phyloP scores from a whole-genome alignment of 805 yeast genomes.

The Suhomyces faveliae region DNA sequence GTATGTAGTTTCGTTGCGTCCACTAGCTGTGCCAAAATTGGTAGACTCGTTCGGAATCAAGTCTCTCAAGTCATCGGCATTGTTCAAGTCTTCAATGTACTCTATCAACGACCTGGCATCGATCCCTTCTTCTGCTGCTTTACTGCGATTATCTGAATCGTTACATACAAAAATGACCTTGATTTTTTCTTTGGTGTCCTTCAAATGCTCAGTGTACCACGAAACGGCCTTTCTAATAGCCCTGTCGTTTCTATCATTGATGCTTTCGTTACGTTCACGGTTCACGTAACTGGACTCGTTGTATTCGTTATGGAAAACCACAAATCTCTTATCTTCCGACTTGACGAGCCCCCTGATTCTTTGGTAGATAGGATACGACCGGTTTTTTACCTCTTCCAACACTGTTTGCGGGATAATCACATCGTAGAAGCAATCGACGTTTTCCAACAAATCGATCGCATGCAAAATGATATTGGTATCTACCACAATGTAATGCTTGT shows the following conservation, averaged over 20 bases:
- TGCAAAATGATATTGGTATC: constrained; percentile 88
- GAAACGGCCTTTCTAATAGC: constrained; percentile 74
- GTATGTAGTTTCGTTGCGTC: constrained; percentile 55
- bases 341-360: constrained; percentile 76
- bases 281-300: constrained; percentile 64
- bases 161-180: constrained; percentile 66
- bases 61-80: constrained; percentile 73
- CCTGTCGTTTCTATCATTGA: constrained; percentile 89
- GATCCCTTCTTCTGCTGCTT: constrained; percentile 55
- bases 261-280: constrained; percentile 64
- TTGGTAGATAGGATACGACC: constrained; percentile 84
- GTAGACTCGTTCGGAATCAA: constrained; percentile 61
- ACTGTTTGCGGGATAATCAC: constrained; percentile 95
- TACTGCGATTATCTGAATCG: constrained; percentile 63
- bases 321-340: constrained; percentile 75
- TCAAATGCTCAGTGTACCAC: constrained; percentile 72
- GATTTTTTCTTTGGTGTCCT: constrained; percentile 35
- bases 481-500: constrained; percentile 76
- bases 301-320: constrained; percentile 93
- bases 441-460: constrained; percentile 88
- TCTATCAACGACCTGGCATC: constrained; percentile 57
- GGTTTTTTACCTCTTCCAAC: constrained; percentile 85
- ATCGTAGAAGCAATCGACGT: constrained; percentile 72
- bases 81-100: constrained; percentile 70
- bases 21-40: constrained; percentile 28